phyloP scores from a whole-genome alignment of 2,329 filamentous ascomycete genomes.

The Botrytis tulipae region DNA sequence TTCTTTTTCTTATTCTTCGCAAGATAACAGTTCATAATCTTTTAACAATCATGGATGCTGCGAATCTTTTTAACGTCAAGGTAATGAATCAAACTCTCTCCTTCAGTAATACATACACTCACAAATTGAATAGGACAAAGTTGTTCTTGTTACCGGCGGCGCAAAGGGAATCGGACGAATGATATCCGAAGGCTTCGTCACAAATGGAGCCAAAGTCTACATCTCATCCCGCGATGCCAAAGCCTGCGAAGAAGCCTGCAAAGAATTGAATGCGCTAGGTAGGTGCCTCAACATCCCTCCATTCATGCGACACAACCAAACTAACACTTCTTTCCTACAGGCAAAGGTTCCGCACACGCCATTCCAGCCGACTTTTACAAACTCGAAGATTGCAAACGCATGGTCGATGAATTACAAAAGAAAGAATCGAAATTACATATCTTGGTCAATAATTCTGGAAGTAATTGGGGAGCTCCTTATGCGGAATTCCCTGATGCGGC shows the following conservation, averaged over 20 bases:
- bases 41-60: slow-evolving; percentile 49
- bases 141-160: slow-evolving; percentile 57
- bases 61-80: slow-evolving; percentile 58
- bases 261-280: slow-evolving; percentile 55
- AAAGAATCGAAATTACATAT: slow-evolving; percentile 56
- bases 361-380: slow-evolving; percentile 62
- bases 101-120: neutral
- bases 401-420: slow-evolving; percentile 56
- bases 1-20: neutral
- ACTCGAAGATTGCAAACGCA: slow-evolving; percentile 56
- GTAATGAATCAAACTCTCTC: slow-evolving; percentile 39
- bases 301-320: neutral
- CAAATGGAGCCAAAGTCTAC: slow-evolving; percentile 66
- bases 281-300: slow-evolving; percentile 26
- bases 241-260: slow-evolving; percentile 56
- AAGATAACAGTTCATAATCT: neutral
- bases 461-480: slow-evolving; percentile 61
- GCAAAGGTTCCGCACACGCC: slow-evolving; percentile 55
- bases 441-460: slow-evolving; percentile 65
- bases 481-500: slow-evolving; percentile 57
- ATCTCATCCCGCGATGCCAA: slow-evolving; percentile 66
- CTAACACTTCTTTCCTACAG: slow-evolving; percentile 25
- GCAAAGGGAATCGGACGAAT: slow-evolving; percentile 65
- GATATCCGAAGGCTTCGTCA: slow-evolving; percentile 65
- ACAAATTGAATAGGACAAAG: slow-evolving; percentile 45